Percentiles rank a stretch among this genome's conserved stretches.
Evolutionary conservation across 2,329 filamentous ascomycete species (phyloP).

Genomic region (Escovopsis weberi): DNA sequence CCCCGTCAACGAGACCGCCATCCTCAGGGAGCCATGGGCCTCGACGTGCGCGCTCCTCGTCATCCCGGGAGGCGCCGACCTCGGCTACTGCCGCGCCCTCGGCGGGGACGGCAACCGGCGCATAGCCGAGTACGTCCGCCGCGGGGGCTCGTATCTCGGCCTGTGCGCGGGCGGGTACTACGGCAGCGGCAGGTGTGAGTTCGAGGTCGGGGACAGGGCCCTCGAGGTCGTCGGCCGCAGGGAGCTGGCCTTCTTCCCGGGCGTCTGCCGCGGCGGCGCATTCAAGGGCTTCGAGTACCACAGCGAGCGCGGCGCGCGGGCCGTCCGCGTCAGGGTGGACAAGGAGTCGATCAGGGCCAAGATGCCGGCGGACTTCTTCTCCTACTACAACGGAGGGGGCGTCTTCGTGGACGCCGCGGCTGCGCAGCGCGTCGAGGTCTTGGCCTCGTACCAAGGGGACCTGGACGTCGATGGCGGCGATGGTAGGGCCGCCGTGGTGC

Average conservation of each 20-base stretch:
- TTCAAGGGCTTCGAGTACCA: constrained; percentile 84
- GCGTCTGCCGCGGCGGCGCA: constrained; percentile 69
- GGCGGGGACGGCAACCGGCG: constrained; percentile 78
- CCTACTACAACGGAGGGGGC: constrained; percentile 91
- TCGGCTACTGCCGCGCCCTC: constrained; percentile 75
- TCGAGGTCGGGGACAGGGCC: constrained; percentile 64
- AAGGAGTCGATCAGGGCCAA: constrained; percentile 41
- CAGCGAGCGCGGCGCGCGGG: constrained; percentile 70
- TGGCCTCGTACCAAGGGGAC: constrained; percentile 65
- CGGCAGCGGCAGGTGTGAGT: constrained; percentile 67
- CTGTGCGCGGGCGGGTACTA: constrained; percentile 96
- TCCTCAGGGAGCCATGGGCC: constrained; percentile 87
- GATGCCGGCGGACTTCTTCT: constrained; percentile 48
- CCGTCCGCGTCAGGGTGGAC: constrained; percentile 50
- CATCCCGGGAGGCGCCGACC: constrained; percentile 85
- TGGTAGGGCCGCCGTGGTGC: constrained; percentile 65
- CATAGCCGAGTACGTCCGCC: constrained; percentile 73
- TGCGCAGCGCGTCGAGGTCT: constrained; percentile 56
- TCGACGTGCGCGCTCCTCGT: constrained; percentile 78
- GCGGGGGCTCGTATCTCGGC: constrained; percentile 74
- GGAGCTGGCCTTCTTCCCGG: constrained; percentile 81
- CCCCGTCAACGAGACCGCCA: constrained; percentile 59
- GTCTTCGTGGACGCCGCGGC: constrained; percentile 71
- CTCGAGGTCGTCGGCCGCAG: constrained; percentile 77
- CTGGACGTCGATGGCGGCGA: constrained; percentile 63